phyloP scores from a whole-genome alignment of 2,329 filamentous ascomycete species.

The Clonostachys rhizophaga region DNA sequence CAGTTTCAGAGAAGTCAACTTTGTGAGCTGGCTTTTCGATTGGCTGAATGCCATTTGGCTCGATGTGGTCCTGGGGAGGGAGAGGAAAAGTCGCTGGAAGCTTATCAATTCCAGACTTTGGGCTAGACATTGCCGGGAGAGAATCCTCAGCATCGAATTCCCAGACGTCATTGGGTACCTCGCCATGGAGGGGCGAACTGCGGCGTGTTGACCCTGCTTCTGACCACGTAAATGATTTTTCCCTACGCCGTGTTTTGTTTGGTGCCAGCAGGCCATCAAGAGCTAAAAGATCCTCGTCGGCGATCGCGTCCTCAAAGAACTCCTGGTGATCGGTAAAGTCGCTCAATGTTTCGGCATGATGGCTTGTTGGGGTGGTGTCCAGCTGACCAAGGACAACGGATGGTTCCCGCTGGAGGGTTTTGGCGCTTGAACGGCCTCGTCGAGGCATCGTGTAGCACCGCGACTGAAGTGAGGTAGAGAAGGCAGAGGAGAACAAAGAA shows the following conservation, averaged over 20 bases:
- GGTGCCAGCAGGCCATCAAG: constrained; percentile 7
- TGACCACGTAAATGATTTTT: constrained; percentile 17
- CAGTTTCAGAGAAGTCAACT: constrained; percentile 13
- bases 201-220: constrained; percentile 17
- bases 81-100: constrained; percentile 1
- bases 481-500: no score
- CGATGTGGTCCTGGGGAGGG: not conserved
- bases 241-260: not conserved
- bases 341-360: constrained; percentile 7
- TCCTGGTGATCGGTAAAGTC: not conserved
- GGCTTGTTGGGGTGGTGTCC: constrained; percentile 24
- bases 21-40: not conserved
- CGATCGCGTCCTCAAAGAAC: constrained; percentile 13
- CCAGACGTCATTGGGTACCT: constrained; percentile 8
- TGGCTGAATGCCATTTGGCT: not conserved
- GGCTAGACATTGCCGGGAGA: constrained; percentile 3
- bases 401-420: constrained; percentile 3
- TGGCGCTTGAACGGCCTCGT: constrained; percentile 4
- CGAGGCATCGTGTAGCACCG: not conserved
- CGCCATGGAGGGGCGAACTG: constrained; percentile 16
- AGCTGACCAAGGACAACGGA: constrained; percentile 17
- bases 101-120: constrained; percentile 1
- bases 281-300: constrained; percentile 15
- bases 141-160: constrained; percentile 3
- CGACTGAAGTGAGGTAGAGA: not conserved